Evolutionary conservation across 176 grass and related monocot species (phyloP).

Genomic region (Musa troglodytarum): DNA sequence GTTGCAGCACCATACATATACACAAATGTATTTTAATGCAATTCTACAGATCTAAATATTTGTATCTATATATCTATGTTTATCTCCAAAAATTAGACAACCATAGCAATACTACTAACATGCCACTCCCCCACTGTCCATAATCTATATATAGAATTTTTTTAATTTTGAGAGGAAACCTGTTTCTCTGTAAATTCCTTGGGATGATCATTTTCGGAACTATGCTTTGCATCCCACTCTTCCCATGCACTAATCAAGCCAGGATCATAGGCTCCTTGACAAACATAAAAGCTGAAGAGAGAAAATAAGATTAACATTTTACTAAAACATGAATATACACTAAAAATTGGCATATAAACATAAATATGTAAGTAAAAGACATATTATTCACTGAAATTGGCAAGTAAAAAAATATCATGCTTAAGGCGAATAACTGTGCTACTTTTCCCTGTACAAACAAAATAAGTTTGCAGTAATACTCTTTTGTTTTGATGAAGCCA

Average conservation of each 20-base stretch:
- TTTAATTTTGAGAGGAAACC: conserved; percentile 22
- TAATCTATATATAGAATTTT: not conserved
- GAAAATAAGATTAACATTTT: not conserved
- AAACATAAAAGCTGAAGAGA: conserved; percentile 62
- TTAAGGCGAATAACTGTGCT: conserved; percentile 14
- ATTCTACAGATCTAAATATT: not conserved
- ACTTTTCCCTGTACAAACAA: conserved; percentile 3
- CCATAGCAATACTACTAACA: not conserved
- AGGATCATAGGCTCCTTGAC: conserved; percentile 59
- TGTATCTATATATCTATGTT: too few relatives aligned
- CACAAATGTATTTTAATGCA: not conserved
- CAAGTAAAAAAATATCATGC: not conserved
- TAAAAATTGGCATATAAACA: not conserved
- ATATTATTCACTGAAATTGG: not conserved
- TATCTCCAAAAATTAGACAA: too few relatives aligned
- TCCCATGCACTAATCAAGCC: conserved; percentile 77
- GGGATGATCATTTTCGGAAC: conserved; percentile 93
- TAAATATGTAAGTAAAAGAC: not conserved
- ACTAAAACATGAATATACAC: not conserved
- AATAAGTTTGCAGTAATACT: conserved; percentile 34
- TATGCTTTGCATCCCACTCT: conserved; percentile 55
- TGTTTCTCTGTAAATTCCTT: conserved; percentile 62
- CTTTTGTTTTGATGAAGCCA: conserved; percentile 88
- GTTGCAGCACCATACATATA: not conserved
- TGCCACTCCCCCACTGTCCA: not conserved